Conservation (phyloP, 1,284 basidiomycete species). For the Taiwanofungus camphoratus region DNA sequence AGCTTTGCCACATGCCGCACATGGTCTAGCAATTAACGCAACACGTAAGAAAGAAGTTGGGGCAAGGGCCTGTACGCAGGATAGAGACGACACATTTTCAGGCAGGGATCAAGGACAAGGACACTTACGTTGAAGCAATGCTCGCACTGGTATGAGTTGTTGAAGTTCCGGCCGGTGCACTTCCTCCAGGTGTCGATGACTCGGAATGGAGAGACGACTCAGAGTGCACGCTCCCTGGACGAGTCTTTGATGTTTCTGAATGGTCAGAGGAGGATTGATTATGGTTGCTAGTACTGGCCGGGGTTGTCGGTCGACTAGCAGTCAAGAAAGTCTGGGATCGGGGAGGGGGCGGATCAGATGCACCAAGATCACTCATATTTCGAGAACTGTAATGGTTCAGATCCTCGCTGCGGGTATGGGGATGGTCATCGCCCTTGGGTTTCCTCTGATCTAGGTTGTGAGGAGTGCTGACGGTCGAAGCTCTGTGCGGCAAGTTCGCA, state of each 20-base stretch:
- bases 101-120: constrained; percentile 15
- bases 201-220: constrained; percentile 45
- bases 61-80: constrained; percentile 19
- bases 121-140: constrained; percentile 27
- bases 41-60: constrained; percentile 8
- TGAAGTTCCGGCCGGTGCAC: constrained; percentile 40
- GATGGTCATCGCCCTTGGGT: constrained; percentile 32
- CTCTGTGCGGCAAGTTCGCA: constrained; percentile 48
- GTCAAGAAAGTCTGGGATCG: constrained; percentile 46
- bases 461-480: constrained; percentile 50
- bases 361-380: constrained; percentile 17
- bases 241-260: constrained; percentile 38
- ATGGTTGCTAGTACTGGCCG: constrained; percentile 40
- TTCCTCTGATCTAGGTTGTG: constrained; percentile 49
- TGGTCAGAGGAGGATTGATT: constrained; percentile 46
- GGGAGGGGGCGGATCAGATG: constrained; percentile 20
- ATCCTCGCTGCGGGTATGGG: constrained; percentile 64
- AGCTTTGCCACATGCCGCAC: constrained; percentile 66
- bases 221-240: constrained; percentile 39
- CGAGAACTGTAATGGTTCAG: constrained; percentile 46
- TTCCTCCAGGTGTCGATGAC: constrained; percentile 37
- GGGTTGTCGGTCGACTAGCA: constrained; percentile 48
- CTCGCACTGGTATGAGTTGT: constrained; percentile 32
- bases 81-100: neutral
- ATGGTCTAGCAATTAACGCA: constrained; percentile 39